Evolutionary conservation across 768 basidiomycete species (phyloP).

Genomic region (Boletus rubroflammeus): DNA sequence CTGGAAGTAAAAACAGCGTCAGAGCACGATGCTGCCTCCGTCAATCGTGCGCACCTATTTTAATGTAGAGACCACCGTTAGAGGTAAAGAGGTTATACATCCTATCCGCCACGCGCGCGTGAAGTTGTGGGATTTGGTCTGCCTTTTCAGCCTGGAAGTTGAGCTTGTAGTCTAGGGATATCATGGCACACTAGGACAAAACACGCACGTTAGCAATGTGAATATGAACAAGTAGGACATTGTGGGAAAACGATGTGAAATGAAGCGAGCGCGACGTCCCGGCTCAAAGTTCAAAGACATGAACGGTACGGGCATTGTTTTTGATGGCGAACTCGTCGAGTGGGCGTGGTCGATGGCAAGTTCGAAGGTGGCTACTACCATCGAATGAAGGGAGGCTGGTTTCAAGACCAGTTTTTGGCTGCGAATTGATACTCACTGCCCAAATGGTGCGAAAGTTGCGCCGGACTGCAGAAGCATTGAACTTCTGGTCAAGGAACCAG

Average conservation of each 20-base stretch:
- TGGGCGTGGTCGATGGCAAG: background rate
- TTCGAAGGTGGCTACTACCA: background rate
- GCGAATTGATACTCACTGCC: conserved; percentile 37
- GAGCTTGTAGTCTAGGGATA: conserved; percentile 81
- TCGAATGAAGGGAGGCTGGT: background rate
- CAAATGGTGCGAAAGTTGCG: conserved; percentile 49
- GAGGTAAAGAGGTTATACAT: conserved; percentile 72
- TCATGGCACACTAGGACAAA: conserved; percentile 52
- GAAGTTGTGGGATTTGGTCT: conserved; percentile 72
- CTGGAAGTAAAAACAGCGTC: conserved; percentile 22
- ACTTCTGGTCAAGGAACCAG: conserved; percentile 40
- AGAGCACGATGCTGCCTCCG: background rate
- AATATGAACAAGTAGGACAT: background rate
- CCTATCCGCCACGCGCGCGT: conserved; percentile 78
- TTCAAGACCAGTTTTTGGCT: background rate
- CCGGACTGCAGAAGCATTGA: conserved; percentile 46
- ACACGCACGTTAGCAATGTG: background rate
- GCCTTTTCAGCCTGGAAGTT: conserved; percentile 77
- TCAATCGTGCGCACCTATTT: conserved; percentile 52
- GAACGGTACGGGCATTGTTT: background rate
- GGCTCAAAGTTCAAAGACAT: background rate
- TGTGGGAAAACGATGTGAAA: background rate
- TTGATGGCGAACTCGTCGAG: background rate
- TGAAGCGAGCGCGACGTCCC: background rate
- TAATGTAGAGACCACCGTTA: conserved; percentile 85